Evolutionary conservation across 2,329 filamentous ascomycete species (phyloP), one percentile per base, ranked within the genome.

Genomic region (Botryotinia convoluta): DNA sequence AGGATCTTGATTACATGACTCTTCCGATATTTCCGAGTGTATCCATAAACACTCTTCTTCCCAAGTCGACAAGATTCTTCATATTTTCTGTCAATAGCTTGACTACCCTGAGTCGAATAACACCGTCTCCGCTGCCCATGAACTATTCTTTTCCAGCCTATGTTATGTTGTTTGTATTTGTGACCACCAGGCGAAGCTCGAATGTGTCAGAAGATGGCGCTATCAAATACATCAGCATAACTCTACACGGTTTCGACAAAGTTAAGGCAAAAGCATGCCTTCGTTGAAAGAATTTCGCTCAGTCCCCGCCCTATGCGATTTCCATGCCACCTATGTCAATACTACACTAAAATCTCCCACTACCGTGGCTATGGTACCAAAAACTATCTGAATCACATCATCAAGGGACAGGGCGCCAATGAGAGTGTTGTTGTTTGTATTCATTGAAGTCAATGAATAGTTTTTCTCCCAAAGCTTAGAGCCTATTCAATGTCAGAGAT

Each of bases 401-500:
- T 67, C 63, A 26, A 51, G 44, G 14, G 32, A 37, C 22, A 67
- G 18, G 22, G 32, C 32, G 22, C 45, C 32, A 22, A 67, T 18
- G 44, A 14, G 18, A 37, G 22, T 35, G 14, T 37, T 35, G 14
- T 37, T 35, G 14, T 39, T 39, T 16, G 63, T 26, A 37, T 48
- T 9, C 45, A 67, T 67, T 54, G 63, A 67, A 67, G 63, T 39
- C 45, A 67, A 39, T 54, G 26, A 67, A 54, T 67, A 8, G 14
- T n/a, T 39, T 39, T n/a, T 10, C 14, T 4, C 4, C 22, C 37
- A 29, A 18, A 39, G 32, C 63, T n/a, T 29, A 51, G 63, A 51
- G 45, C 44, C 45, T 67, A 35, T 4, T 18, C 32, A 3, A 39
- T 26, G 22, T 67, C 32, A 67, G 63, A 37, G 16, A 32, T n/a